phyloP scores from a whole-genome alignment of 2,329 filamentous ascomycete species.

The Fusarium phyllophilum region DNA sequence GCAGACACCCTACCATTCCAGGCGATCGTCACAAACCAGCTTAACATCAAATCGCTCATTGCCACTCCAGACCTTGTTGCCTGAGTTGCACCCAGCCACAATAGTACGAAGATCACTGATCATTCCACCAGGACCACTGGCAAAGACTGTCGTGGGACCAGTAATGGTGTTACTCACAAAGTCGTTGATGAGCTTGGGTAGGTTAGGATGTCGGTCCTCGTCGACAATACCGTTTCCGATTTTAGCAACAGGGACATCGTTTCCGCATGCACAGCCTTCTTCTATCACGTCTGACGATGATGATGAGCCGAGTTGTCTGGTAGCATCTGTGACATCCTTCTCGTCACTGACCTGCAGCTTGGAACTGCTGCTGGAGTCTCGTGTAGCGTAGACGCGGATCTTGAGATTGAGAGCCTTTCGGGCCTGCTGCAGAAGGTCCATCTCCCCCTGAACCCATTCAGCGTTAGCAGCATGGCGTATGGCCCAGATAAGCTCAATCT shows the following conservation, averaged over 20 bases:
- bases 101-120: constrained; percentile 65
- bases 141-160: constrained; percentile 66
- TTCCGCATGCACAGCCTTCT: constrained; percentile 41
- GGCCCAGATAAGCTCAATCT: constrained; percentile 73
- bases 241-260: constrained; percentile 45
- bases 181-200: constrained; percentile 56
- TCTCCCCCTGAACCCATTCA: constrained; percentile 67
- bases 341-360: constrained; percentile 39
- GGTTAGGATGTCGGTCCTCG: constrained; percentile 55
- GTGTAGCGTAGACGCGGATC: constrained; percentile 69
- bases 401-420: constrained; percentile 55
- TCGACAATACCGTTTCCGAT: constrained; percentile 44
- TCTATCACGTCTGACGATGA: constrained; percentile 40
- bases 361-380: constrained; percentile 51
- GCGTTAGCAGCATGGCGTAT: constrained; percentile 65
- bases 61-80: constrained; percentile 65
- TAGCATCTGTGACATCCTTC: constrained; percentile 17
- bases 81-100: constrained; percentile 65
- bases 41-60: constrained; percentile 65
- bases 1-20: constrained; percentile 57
- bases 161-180: constrained; percentile 60
- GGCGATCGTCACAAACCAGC: constrained; percentile 68
- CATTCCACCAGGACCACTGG: constrained; percentile 70
- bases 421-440: constrained; percentile 58
- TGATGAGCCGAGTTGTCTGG: constrained; percentile 36